These are phyloP conservation scores for Didymella sp. DNA, from an alignment of 2,329 filamentous ascomycete species.

Conservation along the genomic window DNA sequence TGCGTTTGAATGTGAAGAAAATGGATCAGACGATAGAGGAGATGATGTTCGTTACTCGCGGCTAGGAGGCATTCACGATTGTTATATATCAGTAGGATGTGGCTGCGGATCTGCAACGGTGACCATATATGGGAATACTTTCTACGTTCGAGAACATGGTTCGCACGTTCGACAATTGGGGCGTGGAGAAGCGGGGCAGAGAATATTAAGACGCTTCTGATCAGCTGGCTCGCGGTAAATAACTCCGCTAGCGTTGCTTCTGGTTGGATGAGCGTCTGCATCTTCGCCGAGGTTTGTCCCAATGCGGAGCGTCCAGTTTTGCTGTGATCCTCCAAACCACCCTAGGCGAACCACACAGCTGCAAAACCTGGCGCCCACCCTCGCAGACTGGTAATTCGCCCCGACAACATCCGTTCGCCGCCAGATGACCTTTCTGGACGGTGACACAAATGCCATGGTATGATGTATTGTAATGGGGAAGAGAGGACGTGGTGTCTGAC, in stretches of 20 bases:
- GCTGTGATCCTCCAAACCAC: slow-evolving; percentile 19
- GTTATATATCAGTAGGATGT: background rate
- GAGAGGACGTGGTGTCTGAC: slow-evolving; percentile 21
- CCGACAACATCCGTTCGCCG: slow-evolving; percentile 23
- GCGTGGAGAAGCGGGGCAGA: slow-evolving; percentile 33
- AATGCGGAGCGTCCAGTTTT: slow-evolving; percentile 3
- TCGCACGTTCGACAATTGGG: slow-evolving; percentile 20
- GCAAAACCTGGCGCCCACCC: slow-evolving; percentile 15
- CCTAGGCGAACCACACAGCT: slow-evolving; percentile 23
- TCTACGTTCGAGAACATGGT: slow-evolving; percentile 12
- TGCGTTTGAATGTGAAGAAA: background rate
- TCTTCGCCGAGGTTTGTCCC: background rate
- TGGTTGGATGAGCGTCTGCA: background rate
- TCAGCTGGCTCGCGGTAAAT: background rate
- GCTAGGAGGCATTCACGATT: background rate
- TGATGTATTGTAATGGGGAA: background rate
- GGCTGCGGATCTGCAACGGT: background rate
- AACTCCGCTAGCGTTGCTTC: slow-evolving; percentile 4
- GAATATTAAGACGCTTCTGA: slow-evolving; percentile 19
- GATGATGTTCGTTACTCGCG: background rate
- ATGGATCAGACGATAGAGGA: background rate
- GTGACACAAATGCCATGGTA: slow-evolving; percentile 47
- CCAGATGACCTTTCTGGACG: slow-evolving; percentile 14
- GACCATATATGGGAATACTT: slow-evolving; percentile 4
- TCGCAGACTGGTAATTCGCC: slow-evolving; percentile 31